phyloP scores from a whole-genome alignment of 768 basidiomycete genomes.

The Boletus edulis region DNA sequence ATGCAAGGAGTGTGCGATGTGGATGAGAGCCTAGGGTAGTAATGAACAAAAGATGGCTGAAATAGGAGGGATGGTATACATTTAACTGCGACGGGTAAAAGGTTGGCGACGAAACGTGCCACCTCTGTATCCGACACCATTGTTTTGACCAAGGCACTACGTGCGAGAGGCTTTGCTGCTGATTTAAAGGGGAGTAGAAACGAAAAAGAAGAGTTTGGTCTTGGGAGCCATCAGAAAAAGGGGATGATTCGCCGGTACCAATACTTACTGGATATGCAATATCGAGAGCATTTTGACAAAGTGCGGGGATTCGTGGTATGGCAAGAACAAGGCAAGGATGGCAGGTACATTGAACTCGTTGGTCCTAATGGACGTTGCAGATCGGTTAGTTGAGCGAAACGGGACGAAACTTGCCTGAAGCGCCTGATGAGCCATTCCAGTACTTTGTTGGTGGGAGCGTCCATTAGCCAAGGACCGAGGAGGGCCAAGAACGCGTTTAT shows the following conservation, averaged over 20 bases:
- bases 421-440: slow-evolving; percentile 94
- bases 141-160: slow-evolving; percentile 68
- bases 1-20: slow-evolving; percentile 77
- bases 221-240: slow-evolving; percentile 25
- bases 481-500: slow-evolving; percentile 64
- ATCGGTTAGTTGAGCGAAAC: background rate
- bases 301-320: slow-evolving; percentile 93
- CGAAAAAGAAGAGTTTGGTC: slow-evolving; percentile 59
- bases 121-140: slow-evolving; percentile 73
- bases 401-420: slow-evolving; percentile 65
- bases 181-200: slow-evolving; percentile 77
- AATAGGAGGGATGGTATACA: slow-evolving; percentile 15
- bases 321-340: slow-evolving; percentile 79
- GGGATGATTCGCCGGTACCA: background rate
- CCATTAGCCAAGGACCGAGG: slow-evolving; percentile 79
- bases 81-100: slow-evolving; percentile 62
- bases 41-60: background rate
- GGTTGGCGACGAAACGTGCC: slow-evolving; percentile 63
- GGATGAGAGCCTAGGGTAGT: slow-evolving; percentile 31
- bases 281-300: slow-evolving; percentile 93
- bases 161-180: slow-evolving; percentile 70
- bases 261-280: slow-evolving; percentile 65
- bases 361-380: slow-evolving; percentile 48
- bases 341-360: slow-evolving; percentile 89
- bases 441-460: slow-evolving; percentile 76